phyloP scores from a whole-genome alignment of 2,329 filamentous ascomycete species.

The Nigrospora sphaerica region DNA sequence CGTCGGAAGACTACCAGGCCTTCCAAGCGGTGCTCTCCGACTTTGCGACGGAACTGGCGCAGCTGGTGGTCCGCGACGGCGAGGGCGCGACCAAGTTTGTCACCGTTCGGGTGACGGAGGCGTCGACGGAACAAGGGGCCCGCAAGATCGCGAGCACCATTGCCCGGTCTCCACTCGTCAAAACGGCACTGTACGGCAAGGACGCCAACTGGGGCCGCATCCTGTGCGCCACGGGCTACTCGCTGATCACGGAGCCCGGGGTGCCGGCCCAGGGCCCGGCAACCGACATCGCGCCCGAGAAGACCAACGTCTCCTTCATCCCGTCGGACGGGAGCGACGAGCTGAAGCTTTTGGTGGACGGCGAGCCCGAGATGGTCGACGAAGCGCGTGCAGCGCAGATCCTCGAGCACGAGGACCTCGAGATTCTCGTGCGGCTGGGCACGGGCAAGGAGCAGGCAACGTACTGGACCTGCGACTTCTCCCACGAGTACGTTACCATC shows the following conservation, averaged over 20 bases:
- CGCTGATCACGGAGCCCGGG: constrained; percentile 53
- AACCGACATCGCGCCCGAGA: constrained; percentile 54
- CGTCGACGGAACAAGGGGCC: constrained; percentile 61
- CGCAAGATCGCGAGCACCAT: constrained; percentile 80
- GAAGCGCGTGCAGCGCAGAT: constrained; percentile 73
- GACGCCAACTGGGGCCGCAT: constrained; percentile 99
- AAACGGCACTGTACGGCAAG: constrained; percentile 93
- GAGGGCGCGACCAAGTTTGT: constrained; percentile 99
- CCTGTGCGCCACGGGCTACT: constrained; percentile 86
- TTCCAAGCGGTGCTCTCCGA: constrained; percentile 65
- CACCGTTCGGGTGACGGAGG: constrained; percentile 76
- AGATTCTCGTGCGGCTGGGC: constrained; percentile 69
- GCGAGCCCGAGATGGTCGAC: constrained; percentile 73
- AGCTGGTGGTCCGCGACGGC: constrained; percentile 90
- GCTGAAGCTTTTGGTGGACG: constrained; percentile 69
- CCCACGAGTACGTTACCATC: constrained; percentile 69
- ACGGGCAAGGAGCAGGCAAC: constrained; percentile 62
- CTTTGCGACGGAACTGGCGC: constrained; percentile 78
- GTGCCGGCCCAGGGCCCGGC: constrained; percentile 47
- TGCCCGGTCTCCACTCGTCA: constrained; percentile 86
- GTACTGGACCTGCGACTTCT: constrained; percentile 84
- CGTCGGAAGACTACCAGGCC: constrained; percentile 57
- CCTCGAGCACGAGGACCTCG: constrained; percentile 67
- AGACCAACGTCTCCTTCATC: constrained; percentile 72
- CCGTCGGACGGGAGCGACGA: constrained; percentile 71